Conservation (phyloP, 306 rosid species). For the Albizia julibrissin region DNA sequence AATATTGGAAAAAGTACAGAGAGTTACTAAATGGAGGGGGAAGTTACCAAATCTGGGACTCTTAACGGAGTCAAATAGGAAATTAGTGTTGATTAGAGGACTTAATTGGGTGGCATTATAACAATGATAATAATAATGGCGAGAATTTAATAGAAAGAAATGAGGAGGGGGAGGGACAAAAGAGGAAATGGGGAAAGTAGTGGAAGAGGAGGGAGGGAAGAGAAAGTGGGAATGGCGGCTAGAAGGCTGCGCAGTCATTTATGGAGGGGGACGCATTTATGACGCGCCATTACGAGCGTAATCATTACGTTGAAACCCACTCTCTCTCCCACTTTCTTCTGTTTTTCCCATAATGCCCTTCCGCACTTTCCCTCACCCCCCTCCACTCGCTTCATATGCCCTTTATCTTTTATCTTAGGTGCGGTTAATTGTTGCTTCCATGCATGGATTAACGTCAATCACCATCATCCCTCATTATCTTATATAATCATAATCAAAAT, state of each 20-base stretch:
- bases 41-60: too few relatives aligned
- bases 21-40: not conserved
- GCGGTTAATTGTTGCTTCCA: not conserved
- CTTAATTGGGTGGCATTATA: not conserved
- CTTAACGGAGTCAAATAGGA: not conserved
- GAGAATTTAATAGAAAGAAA: not conserved
- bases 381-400: not conserved
- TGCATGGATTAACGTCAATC: not conserved
- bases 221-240: conserved; percentile 77
- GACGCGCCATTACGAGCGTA: conserved; percentile 38
- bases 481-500: too few relatives aligned
- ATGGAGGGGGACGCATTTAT: conserved; percentile 36
- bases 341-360: not conserved
- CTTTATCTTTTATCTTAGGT: not conserved
- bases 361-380: not conserved
- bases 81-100: not conserved
- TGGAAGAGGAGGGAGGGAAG: not conserved
- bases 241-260: conserved; percentile 70
- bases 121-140: not conserved
- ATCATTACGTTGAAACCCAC: conserved; percentile 46
- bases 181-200: not conserved
- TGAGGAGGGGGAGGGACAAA: not conserved
- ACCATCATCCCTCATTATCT: not conserved
- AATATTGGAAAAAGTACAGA: too few relatives aligned
- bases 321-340: not conserved